phyloP scores from a whole-genome alignment of 305 asterid species.

The Coffea humblotiana region DNA sequence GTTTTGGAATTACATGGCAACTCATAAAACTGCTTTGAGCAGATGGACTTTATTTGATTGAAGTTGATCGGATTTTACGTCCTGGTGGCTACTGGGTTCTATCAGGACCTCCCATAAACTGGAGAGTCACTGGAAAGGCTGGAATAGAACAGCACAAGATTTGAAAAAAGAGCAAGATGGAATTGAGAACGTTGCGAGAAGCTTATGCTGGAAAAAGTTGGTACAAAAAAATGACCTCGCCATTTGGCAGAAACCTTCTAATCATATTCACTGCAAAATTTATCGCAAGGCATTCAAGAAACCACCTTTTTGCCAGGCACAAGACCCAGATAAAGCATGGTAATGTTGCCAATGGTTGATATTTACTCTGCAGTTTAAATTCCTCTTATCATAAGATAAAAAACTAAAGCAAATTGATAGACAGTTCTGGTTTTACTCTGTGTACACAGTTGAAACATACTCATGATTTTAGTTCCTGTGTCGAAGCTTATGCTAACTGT shows the following conservation, averaged over 20 bases:
- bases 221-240: constrained; percentile 74
- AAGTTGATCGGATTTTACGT: constrained; percentile 82
- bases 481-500: background rate
- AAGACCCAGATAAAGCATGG: constrained; percentile 84
- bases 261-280: constrained; percentile 70
- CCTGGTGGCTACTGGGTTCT: constrained; percentile 97
- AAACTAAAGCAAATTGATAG: background rate
- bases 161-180: constrained; percentile 59
- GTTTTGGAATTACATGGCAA: background rate
- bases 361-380: background rate
- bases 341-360: constrained; percentile 22
- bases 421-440: background rate
- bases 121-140: constrained; percentile 79
- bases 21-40: constrained; percentile 14
- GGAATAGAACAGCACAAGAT: constrained; percentile 66
- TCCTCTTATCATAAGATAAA: background rate
- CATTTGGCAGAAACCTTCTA: constrained; percentile 82
- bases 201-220: constrained; percentile 88
- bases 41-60: constrained; percentile 90
- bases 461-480: background rate
- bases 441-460: background rate
- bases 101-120: constrained; percentile 93
- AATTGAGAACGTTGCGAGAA: constrained; percentile 70
- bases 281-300: constrained; percentile 65
- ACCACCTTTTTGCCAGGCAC: constrained; percentile 66